These are phyloP conservation scores for Globisporangium spinosum DNA, from an alignment of 352 stramenopile species.

Conservation along the genomic window DNA sequence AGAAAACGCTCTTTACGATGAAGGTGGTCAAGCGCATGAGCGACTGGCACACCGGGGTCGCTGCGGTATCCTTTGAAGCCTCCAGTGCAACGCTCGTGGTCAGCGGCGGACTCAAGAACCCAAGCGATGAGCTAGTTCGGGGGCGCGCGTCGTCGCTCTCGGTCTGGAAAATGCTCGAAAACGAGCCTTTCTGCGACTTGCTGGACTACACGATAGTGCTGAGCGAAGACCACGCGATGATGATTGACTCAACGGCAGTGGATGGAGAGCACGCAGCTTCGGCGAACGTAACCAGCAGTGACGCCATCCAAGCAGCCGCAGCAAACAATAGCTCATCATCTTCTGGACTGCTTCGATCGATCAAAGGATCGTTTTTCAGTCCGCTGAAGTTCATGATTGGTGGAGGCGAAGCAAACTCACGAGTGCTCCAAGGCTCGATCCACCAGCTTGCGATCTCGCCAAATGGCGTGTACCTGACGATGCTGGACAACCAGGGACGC, in stretches of 20 bases:
- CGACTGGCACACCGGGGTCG: conserved; percentile 61
- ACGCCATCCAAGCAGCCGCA: not conserved
- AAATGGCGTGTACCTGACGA: conserved; percentile 44
- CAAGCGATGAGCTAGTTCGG: conserved; percentile 45
- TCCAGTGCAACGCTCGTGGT: conserved; percentile 43
- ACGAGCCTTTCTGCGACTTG: conserved; percentile 45
- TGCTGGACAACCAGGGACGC: conserved; percentile 43
- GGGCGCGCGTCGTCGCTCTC: conserved; percentile 56
- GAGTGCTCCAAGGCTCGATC: conserved; percentile 32
- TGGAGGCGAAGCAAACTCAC: conserved; percentile 15
- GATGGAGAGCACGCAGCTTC: not conserved
- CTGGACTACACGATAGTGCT: conserved; percentile 71
- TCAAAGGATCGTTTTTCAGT: conserved; percentile 29
- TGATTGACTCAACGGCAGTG: not conserved
- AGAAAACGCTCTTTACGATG: conserved; percentile 31
- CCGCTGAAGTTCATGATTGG: conserved; percentile 43
- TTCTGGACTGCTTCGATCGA: conserved; percentile 1
- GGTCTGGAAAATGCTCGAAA: conserved; percentile 48
- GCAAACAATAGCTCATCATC: not conserved
- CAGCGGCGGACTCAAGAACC: conserved; percentile 47
- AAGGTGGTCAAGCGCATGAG: conserved; percentile 37
- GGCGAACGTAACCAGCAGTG: not conserved
- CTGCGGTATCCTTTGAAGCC: conserved; percentile 37
- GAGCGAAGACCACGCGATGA: conserved; percentile 13
- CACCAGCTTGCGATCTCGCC: conserved; percentile 42